Evolutionary conservation across 176 grass and related monocot species (phyloP).

Genomic region (Carex myosuroides): DNA sequence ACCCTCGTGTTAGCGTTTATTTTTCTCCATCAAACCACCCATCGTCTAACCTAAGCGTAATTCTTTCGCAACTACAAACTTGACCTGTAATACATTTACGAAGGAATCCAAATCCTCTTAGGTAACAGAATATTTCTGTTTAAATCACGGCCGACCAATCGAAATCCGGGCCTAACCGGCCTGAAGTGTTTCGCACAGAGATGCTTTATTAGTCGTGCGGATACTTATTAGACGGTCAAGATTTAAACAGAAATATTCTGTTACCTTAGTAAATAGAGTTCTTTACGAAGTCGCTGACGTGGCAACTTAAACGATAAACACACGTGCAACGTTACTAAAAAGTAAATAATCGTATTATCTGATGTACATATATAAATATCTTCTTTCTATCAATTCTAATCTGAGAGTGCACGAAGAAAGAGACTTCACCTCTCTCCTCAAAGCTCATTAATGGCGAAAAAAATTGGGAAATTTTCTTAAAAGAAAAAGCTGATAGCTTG

Average conservation of each 20-base stretch:
- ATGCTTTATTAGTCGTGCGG: no score
- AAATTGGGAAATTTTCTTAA: neutral
- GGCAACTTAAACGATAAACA: neutral
- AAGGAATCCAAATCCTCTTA: no score
- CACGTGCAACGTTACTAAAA: neutral
- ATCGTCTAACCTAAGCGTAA: neutral
- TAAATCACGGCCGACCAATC: no score
- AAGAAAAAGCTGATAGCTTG: neutral
- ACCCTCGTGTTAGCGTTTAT: neutral
- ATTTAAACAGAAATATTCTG: no score
- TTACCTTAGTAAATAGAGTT: no score
- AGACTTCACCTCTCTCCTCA: neutral
- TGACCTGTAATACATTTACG: no score
- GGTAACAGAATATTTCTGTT: no score
- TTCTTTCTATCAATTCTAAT: neutral
- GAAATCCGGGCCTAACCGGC: no score
- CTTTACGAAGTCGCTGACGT: neutral
- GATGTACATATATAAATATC: no score
- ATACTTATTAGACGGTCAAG: no score
- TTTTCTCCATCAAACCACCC: neutral
- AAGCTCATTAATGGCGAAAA: slow-evolving; percentile 28
- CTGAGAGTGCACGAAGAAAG: neutral
- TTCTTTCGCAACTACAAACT: neutral
- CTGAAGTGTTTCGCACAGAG: no score
- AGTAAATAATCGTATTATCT: neutral